These are phyloP conservation scores for Speleostelium caveatum DNA, from an alignment of 78 protist genomes.

Conservation along the genomic window DNA sequence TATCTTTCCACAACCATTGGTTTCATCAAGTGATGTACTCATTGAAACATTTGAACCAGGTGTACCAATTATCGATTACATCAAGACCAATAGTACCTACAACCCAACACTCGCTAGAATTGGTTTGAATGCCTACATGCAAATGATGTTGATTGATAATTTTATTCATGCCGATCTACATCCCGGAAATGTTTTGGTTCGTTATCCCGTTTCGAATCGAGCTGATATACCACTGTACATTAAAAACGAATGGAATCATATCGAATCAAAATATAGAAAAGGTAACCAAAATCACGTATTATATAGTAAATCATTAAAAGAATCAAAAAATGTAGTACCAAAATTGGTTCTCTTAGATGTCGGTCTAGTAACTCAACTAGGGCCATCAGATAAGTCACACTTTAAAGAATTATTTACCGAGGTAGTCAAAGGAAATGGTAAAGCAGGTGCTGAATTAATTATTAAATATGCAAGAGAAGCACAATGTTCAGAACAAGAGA, in stretches of 20 bases:
- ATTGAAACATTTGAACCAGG: slow-evolving; percentile 83
- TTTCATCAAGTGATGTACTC: slow-evolving; percentile 18
- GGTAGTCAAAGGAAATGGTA: slow-evolving; percentile 78
- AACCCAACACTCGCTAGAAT: slow-evolving; percentile 64
- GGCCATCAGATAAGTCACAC: slow-evolving; percentile 31
- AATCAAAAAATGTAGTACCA: not conserved
- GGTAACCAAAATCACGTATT: not conserved
- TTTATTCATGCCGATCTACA: slow-evolving; percentile 83
- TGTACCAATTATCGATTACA: slow-evolving; percentile 45
- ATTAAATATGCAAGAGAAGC: slow-evolving; percentile 78
- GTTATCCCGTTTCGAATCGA: not conserved
- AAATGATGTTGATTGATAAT: slow-evolving; percentile 83
- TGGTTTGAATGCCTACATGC: slow-evolving; percentile 75
- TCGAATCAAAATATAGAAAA: not conserved
- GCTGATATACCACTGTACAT: not conserved
- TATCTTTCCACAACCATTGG: slow-evolving; percentile 62
- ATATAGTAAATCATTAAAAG: not conserved
- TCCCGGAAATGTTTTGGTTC: slow-evolving; percentile 76
- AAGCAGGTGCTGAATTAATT: slow-evolving; percentile 75
- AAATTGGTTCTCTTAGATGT: slow-evolving; percentile 74
- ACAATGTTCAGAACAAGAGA: slow-evolving; percentile 63
- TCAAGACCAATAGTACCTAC: slow-evolving; percentile 14
- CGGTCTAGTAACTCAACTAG: slow-evolving; percentile 74
- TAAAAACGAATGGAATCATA: not conserved
- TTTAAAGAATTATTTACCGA: slow-evolving; percentile 68